Conservation (phyloP, 2,329 filamentous ascomycete genomes). For the Cladobotryum protrusum region DNA sequence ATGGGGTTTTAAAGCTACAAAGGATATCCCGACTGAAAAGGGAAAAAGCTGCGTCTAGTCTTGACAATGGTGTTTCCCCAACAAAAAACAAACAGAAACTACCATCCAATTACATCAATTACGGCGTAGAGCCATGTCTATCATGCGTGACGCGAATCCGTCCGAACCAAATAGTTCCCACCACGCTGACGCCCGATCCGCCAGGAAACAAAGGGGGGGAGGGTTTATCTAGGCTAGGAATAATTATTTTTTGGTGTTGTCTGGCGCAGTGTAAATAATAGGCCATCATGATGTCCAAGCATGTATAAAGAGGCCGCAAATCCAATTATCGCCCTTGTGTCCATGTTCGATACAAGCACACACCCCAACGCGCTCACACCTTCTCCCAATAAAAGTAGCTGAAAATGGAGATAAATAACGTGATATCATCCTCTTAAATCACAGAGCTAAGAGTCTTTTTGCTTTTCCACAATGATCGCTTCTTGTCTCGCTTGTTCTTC, state of each 20-base stretch:
- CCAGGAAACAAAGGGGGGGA: conserved; percentile 2
- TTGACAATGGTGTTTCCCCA: background rate
- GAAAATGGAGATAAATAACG: conserved; percentile 4
- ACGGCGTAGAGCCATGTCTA: conserved; percentile 19
- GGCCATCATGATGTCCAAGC: conserved; percentile 7
- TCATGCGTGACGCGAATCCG: conserved; percentile 14
- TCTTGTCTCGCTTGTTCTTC: conserved; percentile 63
- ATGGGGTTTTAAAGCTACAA: background rate
- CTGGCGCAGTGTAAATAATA: conserved; percentile 4
- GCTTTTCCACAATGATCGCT: conserved; percentile 57
- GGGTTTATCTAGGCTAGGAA: conserved; percentile 8
- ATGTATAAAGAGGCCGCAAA: conserved; percentile 17
- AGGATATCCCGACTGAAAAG: background rate
- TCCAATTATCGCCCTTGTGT: conserved; percentile 9
- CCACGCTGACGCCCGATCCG: conserved; percentile 14
- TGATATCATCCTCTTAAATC: conserved; percentile 27
- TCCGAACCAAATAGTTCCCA: conserved; percentile 13
- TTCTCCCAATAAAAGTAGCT: conserved; percentile 19
- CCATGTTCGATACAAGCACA: conserved; percentile 1
- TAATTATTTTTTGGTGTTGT: conserved; percentile 10
- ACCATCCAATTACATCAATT: conserved; percentile 18
- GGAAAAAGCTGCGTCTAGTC: background rate
- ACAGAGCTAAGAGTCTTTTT: conserved; percentile 50
- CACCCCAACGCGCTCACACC: conserved; percentile 6
- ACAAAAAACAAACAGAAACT: conserved; percentile 12